A percentile compares a stretch with the other conserved stretches of the same genome.
phyloP scores from a whole-genome alignment of 345 rosid genomes.

The Murraya paniculata region DNA sequence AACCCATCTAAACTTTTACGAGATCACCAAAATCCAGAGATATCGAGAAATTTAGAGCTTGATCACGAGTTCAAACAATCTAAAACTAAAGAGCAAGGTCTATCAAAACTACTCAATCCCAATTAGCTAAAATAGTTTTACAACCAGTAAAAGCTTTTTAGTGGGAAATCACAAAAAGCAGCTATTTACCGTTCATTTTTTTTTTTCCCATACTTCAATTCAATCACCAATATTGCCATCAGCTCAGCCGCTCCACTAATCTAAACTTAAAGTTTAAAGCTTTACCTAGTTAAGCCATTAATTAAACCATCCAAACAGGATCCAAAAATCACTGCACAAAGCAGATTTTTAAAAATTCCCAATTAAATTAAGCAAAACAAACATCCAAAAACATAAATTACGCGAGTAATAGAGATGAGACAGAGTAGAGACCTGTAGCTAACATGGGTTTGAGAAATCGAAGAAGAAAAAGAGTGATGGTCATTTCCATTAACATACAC shows the following conservation, averaged over 20 bases:
- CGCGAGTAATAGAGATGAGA: not conserved
- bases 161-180: not conserved
- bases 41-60: not conserved
- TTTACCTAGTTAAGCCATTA: not conserved
- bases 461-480: conserved; percentile 29
- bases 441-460: conserved; percentile 43
- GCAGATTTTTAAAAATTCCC: not conserved
- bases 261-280: not conserved
- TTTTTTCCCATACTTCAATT: not conserved
- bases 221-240: not conserved
- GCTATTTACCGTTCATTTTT: not conserved
- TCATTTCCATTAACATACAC: conserved; percentile 27
- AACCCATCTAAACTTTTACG: not conserved
- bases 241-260: not conserved
- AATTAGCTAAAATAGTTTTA: not conserved
- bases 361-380: not conserved
- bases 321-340: not conserved
- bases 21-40: not conserved
- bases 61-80: not conserved
- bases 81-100: not conserved
- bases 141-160: not conserved
- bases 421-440: conserved; percentile 38
- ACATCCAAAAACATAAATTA: not conserved
- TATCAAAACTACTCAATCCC: not conserved
- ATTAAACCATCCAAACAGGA: not conserved